phyloP scores from a whole-genome alignment of 129 eudicot species.

The Helichrysum umbraculigerum region DNA sequence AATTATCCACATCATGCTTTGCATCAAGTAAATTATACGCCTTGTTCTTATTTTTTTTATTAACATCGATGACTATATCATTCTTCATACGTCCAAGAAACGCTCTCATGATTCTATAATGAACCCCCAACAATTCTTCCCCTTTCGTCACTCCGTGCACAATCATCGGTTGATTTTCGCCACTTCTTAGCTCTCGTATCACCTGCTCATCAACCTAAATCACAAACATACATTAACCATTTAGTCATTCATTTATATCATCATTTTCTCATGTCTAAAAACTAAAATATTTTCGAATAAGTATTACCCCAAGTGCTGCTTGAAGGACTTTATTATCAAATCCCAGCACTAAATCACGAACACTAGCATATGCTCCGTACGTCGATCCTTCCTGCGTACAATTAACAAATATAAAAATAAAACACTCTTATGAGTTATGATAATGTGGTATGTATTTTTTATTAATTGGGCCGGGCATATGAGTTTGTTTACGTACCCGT shows the following conservation, averaged over 20 bases:
- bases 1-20: slow-evolving; percentile 60
- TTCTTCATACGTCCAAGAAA: slow-evolving; percentile 37
- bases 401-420: no score
- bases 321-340: slow-evolving; percentile 69
- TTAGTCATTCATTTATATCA: background rate
- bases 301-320: slow-evolving; percentile 60
- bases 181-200: slow-evolving; percentile 50
- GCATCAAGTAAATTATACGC: slow-evolving; percentile 52
- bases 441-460: background rate
- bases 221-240: background rate
- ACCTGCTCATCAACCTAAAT: slow-evolving; percentile 56
- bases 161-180: slow-evolving; percentile 47
- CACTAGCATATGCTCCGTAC: slow-evolving; percentile 52
- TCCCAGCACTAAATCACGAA: slow-evolving; percentile 67
- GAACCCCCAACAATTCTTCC: slow-evolving; percentile 34
- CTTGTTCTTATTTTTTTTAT: slow-evolving; percentile 26
- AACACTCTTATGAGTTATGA: no score
- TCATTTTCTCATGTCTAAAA: no score
- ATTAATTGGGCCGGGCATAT: background rate
- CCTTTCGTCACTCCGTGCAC: slow-evolving; percentile 45
- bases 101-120: slow-evolving; percentile 39
- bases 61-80: slow-evolving; percentile 22
- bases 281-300: background rate
- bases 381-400: slow-evolving; percentile 52
- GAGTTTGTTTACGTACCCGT: slow-evolving; percentile 34